Evolutionary conservation across 2,329 filamentous ascomycete species (phyloP).

Genomic region (Exophiala sideris): DNA sequence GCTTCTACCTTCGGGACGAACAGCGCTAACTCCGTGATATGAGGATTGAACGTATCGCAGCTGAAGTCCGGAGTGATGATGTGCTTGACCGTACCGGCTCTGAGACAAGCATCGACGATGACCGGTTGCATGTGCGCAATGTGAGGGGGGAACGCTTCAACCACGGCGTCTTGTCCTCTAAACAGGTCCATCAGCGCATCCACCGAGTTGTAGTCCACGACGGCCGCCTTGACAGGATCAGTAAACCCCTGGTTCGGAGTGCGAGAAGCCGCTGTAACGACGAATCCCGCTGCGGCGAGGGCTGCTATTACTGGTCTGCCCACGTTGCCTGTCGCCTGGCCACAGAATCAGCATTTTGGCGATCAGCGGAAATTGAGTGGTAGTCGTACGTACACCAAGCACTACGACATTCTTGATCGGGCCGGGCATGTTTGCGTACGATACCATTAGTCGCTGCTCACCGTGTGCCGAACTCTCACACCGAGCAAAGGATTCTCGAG

Average conservation of each 20-base stretch:
- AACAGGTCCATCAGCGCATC: slow-evolving; percentile 28
- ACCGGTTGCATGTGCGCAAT: slow-evolving; percentile 2
- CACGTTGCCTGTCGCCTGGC: slow-evolving; percentile 14
- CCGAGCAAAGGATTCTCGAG: no score
- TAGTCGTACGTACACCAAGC: slow-evolving; percentile 7
- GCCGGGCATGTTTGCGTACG: slow-evolving; percentile 1
- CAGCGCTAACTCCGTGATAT: slow-evolving; percentile 11
- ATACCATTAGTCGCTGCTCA: not conserved
- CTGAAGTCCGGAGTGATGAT: slow-evolving; percentile 17
- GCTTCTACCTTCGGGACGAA: slow-evolving; percentile 14
- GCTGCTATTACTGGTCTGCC: slow-evolving; percentile 10
- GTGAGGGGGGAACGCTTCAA: slow-evolving; percentile 21
- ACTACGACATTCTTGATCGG: slow-evolving; percentile 15
- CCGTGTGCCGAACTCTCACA: no score
- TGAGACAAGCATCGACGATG: slow-evolving; percentile 9
- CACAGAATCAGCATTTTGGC: not conserved
- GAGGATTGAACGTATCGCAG: slow-evolving; percentile 11
- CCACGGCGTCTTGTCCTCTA: slow-evolving; percentile 32
- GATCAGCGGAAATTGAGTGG: not conserved
- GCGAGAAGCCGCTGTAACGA: slow-evolving; percentile 29
- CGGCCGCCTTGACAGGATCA: slow-evolving; percentile 22
- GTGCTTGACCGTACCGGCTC: slow-evolving; percentile 9
- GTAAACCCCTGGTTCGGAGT: slow-evolving; percentile 24
- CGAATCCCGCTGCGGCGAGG: slow-evolving; percentile 21
- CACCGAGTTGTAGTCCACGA: slow-evolving; percentile 29